A percentile compares a stretch with the other conserved stretches of the same genome.
These are phyloP conservation scores for Alternaria atra DNA, from an alignment of 2,329 filamentous ascomycete genomes.

Conservation along the genomic window DNA sequence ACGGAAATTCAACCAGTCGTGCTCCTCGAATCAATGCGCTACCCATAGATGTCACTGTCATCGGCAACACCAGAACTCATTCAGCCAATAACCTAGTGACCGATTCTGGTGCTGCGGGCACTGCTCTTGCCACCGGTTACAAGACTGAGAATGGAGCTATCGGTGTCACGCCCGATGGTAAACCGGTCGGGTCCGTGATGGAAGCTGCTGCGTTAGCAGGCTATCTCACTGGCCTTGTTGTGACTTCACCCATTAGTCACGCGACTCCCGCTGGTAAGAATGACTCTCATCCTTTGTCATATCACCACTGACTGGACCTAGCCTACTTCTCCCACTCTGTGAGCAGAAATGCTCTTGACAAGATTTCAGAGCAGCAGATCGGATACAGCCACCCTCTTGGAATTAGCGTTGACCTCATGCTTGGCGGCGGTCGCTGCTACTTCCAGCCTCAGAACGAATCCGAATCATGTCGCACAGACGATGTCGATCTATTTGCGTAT, in stretches of 20 bases:
- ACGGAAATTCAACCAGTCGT: conserved; percentile 27
- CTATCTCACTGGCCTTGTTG: conserved; percentile 55
- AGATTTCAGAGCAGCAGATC: conserved; percentile 54
- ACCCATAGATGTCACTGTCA: conserved; percentile 29
- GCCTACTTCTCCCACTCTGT: conserved; percentile 48
- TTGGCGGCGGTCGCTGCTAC: conserved; percentile 55
- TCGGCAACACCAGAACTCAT: conserved; percentile 33
- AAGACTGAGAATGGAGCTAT: conserved; percentile 53
- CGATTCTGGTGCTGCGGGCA: conserved; percentile 54
- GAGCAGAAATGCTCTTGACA: conserved; percentile 46
- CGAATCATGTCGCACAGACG: conserved; percentile 51
- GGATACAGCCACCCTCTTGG: conserved; percentile 54
- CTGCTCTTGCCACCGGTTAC: conserved; percentile 53
- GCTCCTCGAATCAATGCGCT: conserved; percentile 29
- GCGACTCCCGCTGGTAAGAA: conserved; percentile 23
- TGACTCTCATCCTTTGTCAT: too few species aligned
- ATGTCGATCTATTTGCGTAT: conserved; percentile 49
- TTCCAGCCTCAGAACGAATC: conserved; percentile 52
- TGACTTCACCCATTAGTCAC: conserved; percentile 52
- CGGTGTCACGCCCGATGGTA: conserved; percentile 44
- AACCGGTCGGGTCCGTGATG: conserved; percentile 52
- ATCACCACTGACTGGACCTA: background rate
- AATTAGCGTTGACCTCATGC: conserved; percentile 51
- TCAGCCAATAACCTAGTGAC: conserved; percentile 50
- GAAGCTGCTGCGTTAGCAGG: conserved; percentile 54